Base-by-base conservation (phyloP, 2,329 filamentous ascomycete species). In the Gremmenia infestans region DNA sequence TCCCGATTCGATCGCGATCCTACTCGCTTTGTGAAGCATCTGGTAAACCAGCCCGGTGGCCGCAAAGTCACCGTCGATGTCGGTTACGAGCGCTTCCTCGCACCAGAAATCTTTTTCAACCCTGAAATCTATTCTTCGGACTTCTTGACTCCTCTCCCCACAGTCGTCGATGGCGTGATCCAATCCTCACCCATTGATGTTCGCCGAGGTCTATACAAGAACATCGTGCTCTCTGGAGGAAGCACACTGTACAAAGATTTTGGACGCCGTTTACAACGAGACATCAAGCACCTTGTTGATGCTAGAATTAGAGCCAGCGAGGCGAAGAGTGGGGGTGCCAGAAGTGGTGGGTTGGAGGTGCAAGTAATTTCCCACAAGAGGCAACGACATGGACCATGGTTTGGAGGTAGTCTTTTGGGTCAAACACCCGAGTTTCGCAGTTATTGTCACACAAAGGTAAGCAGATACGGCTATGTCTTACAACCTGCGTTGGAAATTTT, bases 21-120 rank as follows among this genome's bases (percentile, higher is more conserved):
- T 57, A 90, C 90, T 66, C 86, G 91, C 48, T 96, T 99, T 76
- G 81, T 88, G 67, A 91, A 96, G 76, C 92, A 99, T 74, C 85
- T 87, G 19, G 91, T 97, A 56, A 85, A 84, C 55, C 86, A 94
- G 58, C 87, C 91, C 25, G 93, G 92, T 65, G 94, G 94, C 60
- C 87, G 89, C 65, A 86, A 89, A 65, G 86, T 93, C 22, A 82
- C 79, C 1, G 91, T 99, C 48, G 95, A 99, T 68, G 89, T 99
- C 52, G 94, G 94, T 52, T 99, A 97, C 76, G 94, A 99, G 74
- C 89, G 94, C 36, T 99, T 99, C 81, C 81, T 99, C 58, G 94
- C 94, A 2, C 95, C 95, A 23, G 94, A 99, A 74, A 99, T 99
- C 70, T 99, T 99, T 77, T 99, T 99, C 84, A 99, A 99, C 76